Evolutionary conservation across 345 rosid genomes (phyloP).

Genomic region (Abelmoschus esculentus): DNA sequence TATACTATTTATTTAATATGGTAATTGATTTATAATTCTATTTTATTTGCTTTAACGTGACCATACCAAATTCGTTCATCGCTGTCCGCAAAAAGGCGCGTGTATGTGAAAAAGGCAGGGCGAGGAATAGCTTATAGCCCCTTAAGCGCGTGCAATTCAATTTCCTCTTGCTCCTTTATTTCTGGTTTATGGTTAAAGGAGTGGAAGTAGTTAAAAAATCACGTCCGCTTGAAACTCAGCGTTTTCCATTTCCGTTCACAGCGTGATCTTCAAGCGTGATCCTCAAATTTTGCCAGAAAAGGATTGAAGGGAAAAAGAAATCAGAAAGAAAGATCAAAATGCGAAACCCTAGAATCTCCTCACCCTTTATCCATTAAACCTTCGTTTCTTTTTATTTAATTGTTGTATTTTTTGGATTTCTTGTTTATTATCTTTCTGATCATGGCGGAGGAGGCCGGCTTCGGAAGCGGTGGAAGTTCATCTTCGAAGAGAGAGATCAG

Average conservation of each 20-base stretch:
- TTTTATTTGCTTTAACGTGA: background rate
- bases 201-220: background rate
- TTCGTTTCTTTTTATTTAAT: background rate
- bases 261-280: slow-evolving; percentile 10
- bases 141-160: slow-evolving; percentile 1
- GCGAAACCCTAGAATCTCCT: background rate
- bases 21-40: too few species aligned
- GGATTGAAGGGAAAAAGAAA: background rate
- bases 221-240: background rate
- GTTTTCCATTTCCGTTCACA: slow-evolving; percentile 8
- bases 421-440: background rate
- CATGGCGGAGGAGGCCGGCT: slow-evolving; percentile 56
- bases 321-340: background rate
- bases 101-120: too few species aligned
- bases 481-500: slow-evolving; percentile 38
- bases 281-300: background rate
- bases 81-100: background rate
- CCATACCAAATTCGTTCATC: background rate
- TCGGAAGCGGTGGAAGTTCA: slow-evolving; percentile 36
- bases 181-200: background rate
- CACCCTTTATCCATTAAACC: background rate
- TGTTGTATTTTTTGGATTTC: background rate
- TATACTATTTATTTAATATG: too few species aligned
- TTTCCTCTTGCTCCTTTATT: background rate
- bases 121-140: background rate